A percentile compares a stretch with the other conserved stretches of the same genome.
phyloP scores from a whole-genome alignment of 768 basidiomycete genomes.

The Boletus rubroflammeus region DNA sequence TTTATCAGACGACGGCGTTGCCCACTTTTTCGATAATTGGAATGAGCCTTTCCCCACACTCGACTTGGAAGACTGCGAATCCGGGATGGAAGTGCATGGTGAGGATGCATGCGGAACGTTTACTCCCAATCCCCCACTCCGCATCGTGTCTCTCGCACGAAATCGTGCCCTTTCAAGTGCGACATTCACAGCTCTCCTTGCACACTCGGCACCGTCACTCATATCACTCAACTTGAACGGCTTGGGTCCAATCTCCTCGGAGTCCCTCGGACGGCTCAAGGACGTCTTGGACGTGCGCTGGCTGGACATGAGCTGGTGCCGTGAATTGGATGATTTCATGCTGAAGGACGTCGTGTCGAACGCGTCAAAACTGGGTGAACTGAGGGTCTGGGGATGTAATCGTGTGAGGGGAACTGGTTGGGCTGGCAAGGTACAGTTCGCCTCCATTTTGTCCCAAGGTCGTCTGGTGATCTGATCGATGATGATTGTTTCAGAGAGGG shows the following conservation, averaged over 20 bases:
- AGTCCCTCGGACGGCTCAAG: slow-evolving; percentile 40
- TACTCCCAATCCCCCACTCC: slow-evolving; percentile 44
- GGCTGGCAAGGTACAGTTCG: slow-evolving; percentile 37
- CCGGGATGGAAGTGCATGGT: slow-evolving; percentile 20
- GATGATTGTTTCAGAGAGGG: slow-evolving; percentile 15
- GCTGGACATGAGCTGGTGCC: slow-evolving; percentile 84
- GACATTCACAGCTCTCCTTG: slow-evolving; percentile 60
- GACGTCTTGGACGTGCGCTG: slow-evolving; percentile 42
- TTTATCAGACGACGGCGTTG: slow-evolving; percentile 69
- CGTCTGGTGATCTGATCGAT: background rate
- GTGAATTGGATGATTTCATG: slow-evolving; percentile 78
- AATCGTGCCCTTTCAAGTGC: slow-evolving; percentile 50
- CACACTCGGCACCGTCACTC: slow-evolving; percentile 61
- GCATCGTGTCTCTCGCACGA: slow-evolving; percentile 56
- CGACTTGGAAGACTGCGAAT: slow-evolving; percentile 12
- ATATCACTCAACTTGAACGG: slow-evolving; percentile 70
- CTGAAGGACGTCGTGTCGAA: slow-evolving; percentile 62
- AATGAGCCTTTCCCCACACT: slow-evolving; percentile 12
- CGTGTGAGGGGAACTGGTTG: slow-evolving; percentile 45
- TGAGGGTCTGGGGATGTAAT: slow-evolving; percentile 58
- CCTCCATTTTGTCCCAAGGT: background rate
- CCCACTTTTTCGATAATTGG: slow-evolving; percentile 64
- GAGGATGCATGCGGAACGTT: background rate
- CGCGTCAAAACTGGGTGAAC: slow-evolving; percentile 38
- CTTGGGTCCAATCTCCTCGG: slow-evolving; percentile 59